These are phyloP conservation scores for Spathaspora gorwiae DNA, from an alignment of 805 yeast species.

Conservation along the genomic window DNA sequence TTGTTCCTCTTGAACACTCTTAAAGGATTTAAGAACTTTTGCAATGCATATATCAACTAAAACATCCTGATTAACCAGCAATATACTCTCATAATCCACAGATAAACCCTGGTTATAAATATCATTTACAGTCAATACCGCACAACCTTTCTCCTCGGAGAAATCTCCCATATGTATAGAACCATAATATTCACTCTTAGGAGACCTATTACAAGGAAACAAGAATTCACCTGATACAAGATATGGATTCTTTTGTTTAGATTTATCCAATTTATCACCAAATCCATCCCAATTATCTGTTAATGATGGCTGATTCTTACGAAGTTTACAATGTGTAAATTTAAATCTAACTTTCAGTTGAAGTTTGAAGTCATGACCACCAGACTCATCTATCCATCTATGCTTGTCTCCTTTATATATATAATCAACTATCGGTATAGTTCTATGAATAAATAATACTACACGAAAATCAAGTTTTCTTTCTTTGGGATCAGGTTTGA, in stretches of 20 bases:
- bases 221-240: not conserved
- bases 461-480: slow-evolving; percentile 2
- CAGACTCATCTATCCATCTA: slow-evolving; percentile 8
- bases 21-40: slow-evolving; percentile 4
- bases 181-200: not conserved
- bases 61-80: slow-evolving; percentile 2
- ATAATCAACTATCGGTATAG: slow-evolving; percentile 7
- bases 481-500: slow-evolving; percentile 6
- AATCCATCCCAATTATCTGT: slow-evolving; percentile 8
- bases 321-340: slow-evolving; percentile 2
- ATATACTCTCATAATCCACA: slow-evolving; percentile 5
- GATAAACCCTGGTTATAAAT: not conserved
- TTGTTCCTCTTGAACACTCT: not conserved
- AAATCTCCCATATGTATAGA: not conserved
- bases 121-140: slow-evolving; percentile 2
- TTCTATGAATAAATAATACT: slow-evolving; percentile 5
- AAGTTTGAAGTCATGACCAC: not conserved
- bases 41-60: slow-evolving; percentile 7
- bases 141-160: not conserved
- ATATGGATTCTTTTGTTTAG: slow-evolving; percentile 1
- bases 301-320: slow-evolving; percentile 2
- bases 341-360: slow-evolving; percentile 1
- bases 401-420: slow-evolving; percentile 3
- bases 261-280: slow-evolving; percentile 1
- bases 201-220: not conserved